Percentiles rank a stretch among this genome's conserved stretches.
Evolutionary conservation across 2,329 filamentous ascomycete species (phyloP).

Genomic region (Didymella keratinophila): DNA sequence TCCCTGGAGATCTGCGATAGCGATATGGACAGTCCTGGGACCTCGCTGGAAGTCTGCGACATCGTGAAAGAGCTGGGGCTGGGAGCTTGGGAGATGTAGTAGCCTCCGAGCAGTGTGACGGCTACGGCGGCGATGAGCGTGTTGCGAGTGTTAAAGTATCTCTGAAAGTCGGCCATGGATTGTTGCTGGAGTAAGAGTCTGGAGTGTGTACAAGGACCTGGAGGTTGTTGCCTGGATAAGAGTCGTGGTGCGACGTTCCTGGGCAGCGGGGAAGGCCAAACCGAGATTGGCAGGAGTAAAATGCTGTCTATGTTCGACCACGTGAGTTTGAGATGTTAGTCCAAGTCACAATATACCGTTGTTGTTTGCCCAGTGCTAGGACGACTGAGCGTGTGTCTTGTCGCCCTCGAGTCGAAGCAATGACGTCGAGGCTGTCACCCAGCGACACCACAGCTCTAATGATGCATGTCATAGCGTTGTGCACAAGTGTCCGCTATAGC

Average conservation of each 20-base stretch:
- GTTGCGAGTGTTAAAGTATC: slow-evolving; percentile 39
- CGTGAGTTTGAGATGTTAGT: not conserved
- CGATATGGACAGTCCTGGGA: slow-evolving; percentile 42
- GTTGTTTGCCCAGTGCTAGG: slow-evolving; percentile 1
- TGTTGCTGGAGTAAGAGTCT: not conserved
- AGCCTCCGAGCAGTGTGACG: slow-evolving; percentile 37
- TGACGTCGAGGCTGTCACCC: slow-evolving; percentile 4
- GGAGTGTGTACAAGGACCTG: not conserved
- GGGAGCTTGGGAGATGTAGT: slow-evolving; percentile 40
- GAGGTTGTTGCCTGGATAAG: slow-evolving; percentile 14
- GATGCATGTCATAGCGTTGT: slow-evolving; percentile 12
- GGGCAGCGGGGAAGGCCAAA: slow-evolving; percentile 28
- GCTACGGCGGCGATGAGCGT: slow-evolving; percentile 37
- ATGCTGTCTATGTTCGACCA: not conserved
- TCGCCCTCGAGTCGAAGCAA: not conserved
- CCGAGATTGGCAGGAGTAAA: slow-evolving; percentile 27
- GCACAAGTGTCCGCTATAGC: slow-evolving; percentile 1
- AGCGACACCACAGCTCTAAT: not conserved
- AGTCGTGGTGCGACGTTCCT: slow-evolving; percentile 15
- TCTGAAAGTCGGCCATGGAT: slow-evolving; percentile 23
- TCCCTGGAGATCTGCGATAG: slow-evolving; percentile 40
- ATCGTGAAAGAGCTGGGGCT: slow-evolving; percentile 33
- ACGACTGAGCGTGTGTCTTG: not conserved
- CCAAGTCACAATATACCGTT: too few relatives aligned
- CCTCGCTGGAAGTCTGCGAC: slow-evolving; percentile 26